phyloP scores from a whole-genome alignment of 1,139 yeast genomes.

The Candida sojae region DNA sequence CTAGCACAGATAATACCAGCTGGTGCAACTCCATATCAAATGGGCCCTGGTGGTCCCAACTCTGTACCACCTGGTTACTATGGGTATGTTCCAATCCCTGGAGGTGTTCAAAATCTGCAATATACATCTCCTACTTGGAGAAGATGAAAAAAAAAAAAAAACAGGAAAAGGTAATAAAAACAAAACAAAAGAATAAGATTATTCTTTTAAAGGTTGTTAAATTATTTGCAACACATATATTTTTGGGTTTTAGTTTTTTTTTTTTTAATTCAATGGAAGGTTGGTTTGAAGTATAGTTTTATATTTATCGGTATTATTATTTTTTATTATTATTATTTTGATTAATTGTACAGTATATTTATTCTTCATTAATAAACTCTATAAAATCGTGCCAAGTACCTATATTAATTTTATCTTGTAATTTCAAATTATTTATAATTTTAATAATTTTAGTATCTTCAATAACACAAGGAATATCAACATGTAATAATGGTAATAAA shows the following conservation, averaged over 20 bases:
- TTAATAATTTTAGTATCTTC: conserved; percentile 22
- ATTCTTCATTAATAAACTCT: conserved; percentile 6
- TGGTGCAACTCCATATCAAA: conserved; percentile 19
- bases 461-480: conserved; percentile 53
- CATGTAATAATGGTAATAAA: conserved; percentile 51
- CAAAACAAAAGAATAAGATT: background rate
- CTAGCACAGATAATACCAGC: conserved; percentile 19
- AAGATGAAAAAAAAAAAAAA: conserved; percentile 18
- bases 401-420: conserved; percentile 3
- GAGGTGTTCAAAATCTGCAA: conserved; percentile 26
- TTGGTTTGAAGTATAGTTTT: background rate
- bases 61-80: conserved; percentile 38
- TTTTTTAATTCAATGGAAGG: background rate
- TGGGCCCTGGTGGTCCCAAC: conserved; percentile 17
- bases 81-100: conserved; percentile 38
- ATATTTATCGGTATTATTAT: background rate
- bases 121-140: conserved; percentile 36
- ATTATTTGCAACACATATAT: background rate
- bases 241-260: background rate
- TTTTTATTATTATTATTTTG: background rate
- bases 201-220: background rate
- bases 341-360: background rate
- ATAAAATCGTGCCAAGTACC: conserved; percentile 15
- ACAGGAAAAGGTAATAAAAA: too few relatives aligned
- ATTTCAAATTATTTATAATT: conserved; percentile 1